Percentiles rank a stretch among this genome's conserved stretches.
Evolutionary conservation across 2,329 filamentous ascomycete genomes (phyloP).

Genomic region (Neopestalotiopsis rosae): DNA sequence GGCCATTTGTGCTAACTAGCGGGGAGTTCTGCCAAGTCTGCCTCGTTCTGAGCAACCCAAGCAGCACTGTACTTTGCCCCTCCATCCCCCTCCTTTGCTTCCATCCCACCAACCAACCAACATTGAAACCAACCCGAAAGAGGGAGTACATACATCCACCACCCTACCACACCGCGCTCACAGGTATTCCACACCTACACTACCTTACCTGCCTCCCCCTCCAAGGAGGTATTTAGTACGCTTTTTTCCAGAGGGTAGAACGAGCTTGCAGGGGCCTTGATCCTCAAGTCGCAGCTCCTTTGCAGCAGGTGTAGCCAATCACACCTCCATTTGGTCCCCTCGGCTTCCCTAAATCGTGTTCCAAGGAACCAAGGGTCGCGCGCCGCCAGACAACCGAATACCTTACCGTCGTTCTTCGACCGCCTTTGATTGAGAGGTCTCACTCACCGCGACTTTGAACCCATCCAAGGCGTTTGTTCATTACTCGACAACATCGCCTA

Average conservation of each 20-base stretch:
- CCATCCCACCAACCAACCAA: neutral
- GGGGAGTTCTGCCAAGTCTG: conserved; percentile 1
- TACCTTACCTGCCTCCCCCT: neutral
- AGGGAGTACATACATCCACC: neutral
- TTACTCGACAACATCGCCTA: neutral
- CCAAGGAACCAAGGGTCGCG: conserved; percentile 17
- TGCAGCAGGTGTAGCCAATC: conserved; percentile 17
- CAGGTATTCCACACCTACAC: neutral
- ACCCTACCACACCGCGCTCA: neutral
- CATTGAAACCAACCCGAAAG: neutral
- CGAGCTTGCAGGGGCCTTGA: conserved; percentile 6
- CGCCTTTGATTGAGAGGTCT: conserved; percentile 11
- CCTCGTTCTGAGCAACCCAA: neutral
- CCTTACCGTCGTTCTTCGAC: conserved; percentile 13
- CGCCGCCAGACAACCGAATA: neutral
- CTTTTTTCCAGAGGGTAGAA: neutral
- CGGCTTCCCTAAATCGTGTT: conserved; percentile 21
- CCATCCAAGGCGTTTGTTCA: neutral
- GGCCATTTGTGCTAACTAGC: neutral
- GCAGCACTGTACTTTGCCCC: conserved; percentile 4
- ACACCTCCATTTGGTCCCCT: neutral
- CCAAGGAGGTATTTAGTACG: neutral
- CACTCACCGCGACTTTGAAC: conserved; percentile 16
- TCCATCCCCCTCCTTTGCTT: neutral
- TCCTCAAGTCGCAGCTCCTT: conserved; percentile 13